phyloP scores from a whole-genome alignment of 1,284 basidiomycete genomes.

The Takashimella tepidaria region DNA sequence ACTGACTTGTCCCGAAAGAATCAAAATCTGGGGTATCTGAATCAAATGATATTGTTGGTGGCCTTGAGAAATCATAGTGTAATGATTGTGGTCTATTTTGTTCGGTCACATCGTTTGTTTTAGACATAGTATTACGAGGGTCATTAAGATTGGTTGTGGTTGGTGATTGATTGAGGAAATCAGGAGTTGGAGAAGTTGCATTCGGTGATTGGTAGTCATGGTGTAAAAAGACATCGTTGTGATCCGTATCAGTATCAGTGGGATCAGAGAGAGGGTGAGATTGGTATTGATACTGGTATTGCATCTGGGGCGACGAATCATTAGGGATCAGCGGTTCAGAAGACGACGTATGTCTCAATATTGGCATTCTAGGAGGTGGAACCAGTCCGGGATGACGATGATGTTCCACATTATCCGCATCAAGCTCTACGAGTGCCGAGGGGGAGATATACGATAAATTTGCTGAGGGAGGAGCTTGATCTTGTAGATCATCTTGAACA shows the following conservation, averaged over 20 bases:
- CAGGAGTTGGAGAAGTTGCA: background rate
- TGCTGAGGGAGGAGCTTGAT: constrained; percentile 3
- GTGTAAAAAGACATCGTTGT: background rate
- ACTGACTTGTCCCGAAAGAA: background rate
- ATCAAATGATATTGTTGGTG: background rate
- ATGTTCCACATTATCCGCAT: background rate
- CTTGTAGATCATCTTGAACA: background rate
- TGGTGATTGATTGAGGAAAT: no score
- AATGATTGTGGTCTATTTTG: background rate
- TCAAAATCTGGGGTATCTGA: background rate
- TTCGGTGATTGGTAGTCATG: no score
- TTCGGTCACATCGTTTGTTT: no score
- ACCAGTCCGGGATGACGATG: background rate
- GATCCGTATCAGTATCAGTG: background rate
- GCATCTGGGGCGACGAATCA: background rate
- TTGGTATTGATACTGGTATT: background rate
- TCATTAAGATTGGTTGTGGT: no score
- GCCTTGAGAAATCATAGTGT: background rate
- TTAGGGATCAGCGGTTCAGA: background rate
- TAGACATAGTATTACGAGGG: no score
- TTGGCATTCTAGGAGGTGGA: background rate
- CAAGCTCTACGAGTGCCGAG: constrained; percentile 7
- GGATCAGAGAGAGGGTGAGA: background rate
- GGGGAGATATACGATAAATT: constrained; percentile 13
- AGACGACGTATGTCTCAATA: background rate